Evolutionary conservation across 2,329 filamentous ascomycete genomes (phyloP).

Genomic region (Rhinocladiella similis): DNA sequence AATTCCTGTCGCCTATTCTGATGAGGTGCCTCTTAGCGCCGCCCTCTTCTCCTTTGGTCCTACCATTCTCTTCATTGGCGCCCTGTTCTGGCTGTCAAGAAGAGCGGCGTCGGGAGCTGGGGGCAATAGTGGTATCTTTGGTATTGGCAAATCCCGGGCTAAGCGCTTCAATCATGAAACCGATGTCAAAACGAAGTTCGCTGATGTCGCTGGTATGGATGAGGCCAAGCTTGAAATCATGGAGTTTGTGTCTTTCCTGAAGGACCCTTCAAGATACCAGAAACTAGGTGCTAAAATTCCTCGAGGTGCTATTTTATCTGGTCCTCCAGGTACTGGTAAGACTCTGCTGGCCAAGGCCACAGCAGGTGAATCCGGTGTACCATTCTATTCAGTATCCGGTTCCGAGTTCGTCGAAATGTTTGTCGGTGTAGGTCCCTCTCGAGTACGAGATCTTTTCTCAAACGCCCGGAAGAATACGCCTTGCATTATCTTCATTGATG

Average conservation of each 20-base stretch:
- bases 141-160: constrained; percentile 91
- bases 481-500: constrained; percentile 99
- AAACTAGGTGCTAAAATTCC: constrained; percentile 96
- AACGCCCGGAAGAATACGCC: constrained; percentile 94
- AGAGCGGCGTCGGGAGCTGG: constrained; percentile 70
- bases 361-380: constrained; percentile 92
- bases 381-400: constrained; percentile 97
- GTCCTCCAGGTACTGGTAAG: constrained; percentile 98
- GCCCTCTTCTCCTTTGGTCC: constrained; percentile 81
- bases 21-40: constrained; percentile 71
- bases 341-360: constrained; percentile 96
- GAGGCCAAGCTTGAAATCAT: constrained; percentile 98
- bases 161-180: constrained; percentile 98
- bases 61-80: constrained; percentile 80
- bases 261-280: constrained; percentile 89
- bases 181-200: constrained; percentile 93
- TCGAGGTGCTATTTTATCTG: constrained; percentile 91
- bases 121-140: constrained; percentile 78
- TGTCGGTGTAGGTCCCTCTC: constrained; percentile 93
- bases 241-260: constrained; percentile 97
- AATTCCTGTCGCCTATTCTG: constrained; percentile 86
- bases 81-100: constrained; percentile 76
- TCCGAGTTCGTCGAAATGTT: constrained; percentile 99
- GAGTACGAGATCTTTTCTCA: constrained; percentile 91
- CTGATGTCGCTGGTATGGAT: constrained; percentile 96